Base-by-base conservation (phyloP, 352 stramenopile species). In the Globisporangium nodosum region DNA sequence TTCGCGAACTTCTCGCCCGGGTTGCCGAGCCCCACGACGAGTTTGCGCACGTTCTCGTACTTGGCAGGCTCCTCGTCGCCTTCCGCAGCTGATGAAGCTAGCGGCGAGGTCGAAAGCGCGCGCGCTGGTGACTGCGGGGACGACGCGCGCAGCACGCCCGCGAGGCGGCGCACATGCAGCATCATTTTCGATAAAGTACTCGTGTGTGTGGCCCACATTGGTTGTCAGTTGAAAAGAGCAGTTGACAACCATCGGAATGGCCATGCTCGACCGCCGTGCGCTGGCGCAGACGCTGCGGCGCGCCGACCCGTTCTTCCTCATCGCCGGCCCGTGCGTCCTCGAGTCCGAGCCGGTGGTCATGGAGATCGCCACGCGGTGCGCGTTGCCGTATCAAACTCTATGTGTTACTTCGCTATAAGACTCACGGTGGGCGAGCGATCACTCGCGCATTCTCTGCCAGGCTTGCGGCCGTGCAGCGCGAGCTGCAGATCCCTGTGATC, bases 11-110 rank as follows among this genome's bases (percentile, higher is more conserved):
- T 92, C 56, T 92, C 74, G 54, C 84, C 82, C 7, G 86, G 84
- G 56, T 95, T 95, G 37, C 86, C 86, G 49, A 95, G 60, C n/a
- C 86, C 86, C 3, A 95, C 86, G 42, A 95, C 63, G 33, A 95
- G 69, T 58, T 92, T 92, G 56, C 83, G 83, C 48, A 90, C 76
- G 52, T 88, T 65, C 30, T 88, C 71, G 62, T 85, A 88, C 70
- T 80, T 83, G 46, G 43, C 37, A 15, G 59, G 45, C 20, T 35
- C 18, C 24, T 24, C 21, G 27, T 40, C 49, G 35, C 11, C 48
- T 18, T 12, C 30, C 6, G 45, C 27, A 9, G 42, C 31, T 18
- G n/a, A 4, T 9, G 35, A 49, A 5, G 33, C 4, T 7, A 39
- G 11, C 12, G 51, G 45, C 0, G 51, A 54, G 16, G 20, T 7